These are phyloP conservation scores for Fomitopsis schrenkii DNA, from an alignment of 1,284 basidiomycete species.

Conservation along the genomic window DNA sequence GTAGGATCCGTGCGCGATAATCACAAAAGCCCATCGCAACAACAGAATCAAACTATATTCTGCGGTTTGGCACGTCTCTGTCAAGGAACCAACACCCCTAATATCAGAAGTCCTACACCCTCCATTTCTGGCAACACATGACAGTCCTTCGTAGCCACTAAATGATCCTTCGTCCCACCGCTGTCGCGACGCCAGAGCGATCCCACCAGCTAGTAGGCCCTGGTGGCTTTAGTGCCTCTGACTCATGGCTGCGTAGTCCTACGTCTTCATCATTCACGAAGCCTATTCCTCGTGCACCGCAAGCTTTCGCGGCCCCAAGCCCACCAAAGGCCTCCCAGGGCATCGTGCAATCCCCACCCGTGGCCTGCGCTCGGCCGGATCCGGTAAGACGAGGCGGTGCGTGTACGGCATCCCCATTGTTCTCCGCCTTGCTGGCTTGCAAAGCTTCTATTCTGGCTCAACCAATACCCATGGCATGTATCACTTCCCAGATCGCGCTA, in stretches of 20 bases:
- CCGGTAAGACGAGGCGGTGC: slow-evolving; percentile 4
- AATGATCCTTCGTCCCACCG: neutral
- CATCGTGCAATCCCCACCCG: neutral
- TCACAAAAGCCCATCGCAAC: neutral
- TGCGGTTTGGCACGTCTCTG: neutral
- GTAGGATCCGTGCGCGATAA: slow-evolving; percentile 1
- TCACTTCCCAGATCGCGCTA: neutral
- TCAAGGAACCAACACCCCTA: neutral
- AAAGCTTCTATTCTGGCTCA: neutral
- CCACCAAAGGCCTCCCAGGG: neutral
- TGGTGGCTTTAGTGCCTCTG: neutral
- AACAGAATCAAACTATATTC: slow-evolving; percentile 2
- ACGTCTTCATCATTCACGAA: slow-evolving; percentile 5
- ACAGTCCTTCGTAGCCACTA: neutral
- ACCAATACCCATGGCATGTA: neutral
- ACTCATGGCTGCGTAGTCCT: neutral
- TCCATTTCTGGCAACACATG: slow-evolving; percentile 4
- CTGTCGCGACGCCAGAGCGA: neutral
- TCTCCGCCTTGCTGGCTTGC: neutral
- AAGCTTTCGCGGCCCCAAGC: neutral
- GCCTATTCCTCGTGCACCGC: slow-evolving; percentile 6
- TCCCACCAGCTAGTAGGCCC: neutral
- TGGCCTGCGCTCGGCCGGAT: slow-evolving; percentile 1
- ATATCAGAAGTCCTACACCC: neutral
- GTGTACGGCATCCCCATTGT: slow-evolving; percentile 6